Base-by-base conservation (phyloP, 441 rosid species). In the Dalechampia spathulata region DNA sequence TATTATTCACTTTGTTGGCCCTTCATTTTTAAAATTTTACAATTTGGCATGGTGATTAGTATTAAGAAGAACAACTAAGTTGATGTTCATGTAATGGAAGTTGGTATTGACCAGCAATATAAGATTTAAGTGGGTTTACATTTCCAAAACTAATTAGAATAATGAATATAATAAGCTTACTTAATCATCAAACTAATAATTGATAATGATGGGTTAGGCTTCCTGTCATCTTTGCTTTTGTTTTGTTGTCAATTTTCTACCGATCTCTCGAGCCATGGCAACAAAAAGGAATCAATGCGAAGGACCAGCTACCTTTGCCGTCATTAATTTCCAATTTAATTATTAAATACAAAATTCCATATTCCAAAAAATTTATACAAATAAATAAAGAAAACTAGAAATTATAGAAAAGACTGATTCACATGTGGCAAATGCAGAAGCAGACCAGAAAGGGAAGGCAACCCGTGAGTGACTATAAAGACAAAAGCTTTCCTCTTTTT, bases 371-470 rank as follows among this genome's bases (percentile, higher is more conserved):
- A 30, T 30, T 30, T 3, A 30, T 30, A 30, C 34, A 30, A 30
- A 4, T 4, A 30, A 30, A 30, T 30, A 30, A 8, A 30, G 8
- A 30, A 30, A 3, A 4, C 8, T 30, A 3, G 4, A 3, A 30
- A 8, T 30, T 30, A n/a, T n/a, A n/a, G n/a, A n/a, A n/a, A n/a
- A n/a, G n/a, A n/a, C n/a, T 30, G 55, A 52, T 58, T 65, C 69
- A 59, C 69, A 41, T 19, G 55, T 21, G 43, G 7, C 69, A 59
- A 66, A 41, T 19, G 55, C 27, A 49, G 7, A 53, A 12, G 6
- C 42, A 36, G 19, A 25, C 21, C 32, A 52, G 52, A 38, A 21
- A 25, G 9, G 0, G 43, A 61, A 52, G 45, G 46, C 43, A 72
- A 52, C 67, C 71, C 43, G 20, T 43, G 44, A 62, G 3, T 32